Conservation (phyloP, 176 grass and related monocot genomes). For the Pontederia crassipes region DNA sequence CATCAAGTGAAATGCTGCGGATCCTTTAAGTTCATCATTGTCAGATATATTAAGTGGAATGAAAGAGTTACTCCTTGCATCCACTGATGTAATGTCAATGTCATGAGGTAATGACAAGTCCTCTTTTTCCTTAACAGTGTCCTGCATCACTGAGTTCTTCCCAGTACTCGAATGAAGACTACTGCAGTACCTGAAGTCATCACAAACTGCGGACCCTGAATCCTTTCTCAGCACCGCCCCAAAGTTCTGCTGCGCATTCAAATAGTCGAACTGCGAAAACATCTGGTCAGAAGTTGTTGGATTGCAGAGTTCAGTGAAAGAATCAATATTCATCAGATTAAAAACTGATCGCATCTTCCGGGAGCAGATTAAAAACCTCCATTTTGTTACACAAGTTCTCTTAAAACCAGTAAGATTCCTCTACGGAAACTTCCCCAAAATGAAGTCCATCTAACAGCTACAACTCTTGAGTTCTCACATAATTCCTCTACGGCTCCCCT, state of each 20-base stretch:
- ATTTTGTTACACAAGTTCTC: neutral
- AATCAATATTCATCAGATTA: constrained; percentile 15
- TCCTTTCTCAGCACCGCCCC: neutral
- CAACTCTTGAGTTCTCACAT: no score
- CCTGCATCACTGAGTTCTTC: neutral
- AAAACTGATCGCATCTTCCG: neutral
- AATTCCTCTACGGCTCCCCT: no score
- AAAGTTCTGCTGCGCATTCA: neutral
- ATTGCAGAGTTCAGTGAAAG: constrained; percentile 8
- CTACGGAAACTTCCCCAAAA: no score
- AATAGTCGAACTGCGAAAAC: constrained; percentile 2
- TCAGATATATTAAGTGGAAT: neutral
- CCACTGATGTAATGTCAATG: neutral
- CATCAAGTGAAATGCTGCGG: constrained; percentile 28
- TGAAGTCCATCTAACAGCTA: no score
- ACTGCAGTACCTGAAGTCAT: neutral
- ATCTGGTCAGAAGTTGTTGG: constrained; percentile 12
- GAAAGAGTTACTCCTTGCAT: constrained; percentile 2
- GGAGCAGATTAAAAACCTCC: constrained; percentile 1
- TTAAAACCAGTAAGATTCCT: no score
- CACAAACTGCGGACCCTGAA: neutral
- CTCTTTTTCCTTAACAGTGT: neutral
- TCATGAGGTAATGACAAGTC: neutral
- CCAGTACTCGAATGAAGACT: neutral
- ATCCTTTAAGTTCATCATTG: constrained; percentile 22